Evolutionary conservation across 495 filamentous ascomycete genomes (phyloP), one percentile per base, ranked within the genome.

Genomic region (Penicillium waksmanii): DNA sequence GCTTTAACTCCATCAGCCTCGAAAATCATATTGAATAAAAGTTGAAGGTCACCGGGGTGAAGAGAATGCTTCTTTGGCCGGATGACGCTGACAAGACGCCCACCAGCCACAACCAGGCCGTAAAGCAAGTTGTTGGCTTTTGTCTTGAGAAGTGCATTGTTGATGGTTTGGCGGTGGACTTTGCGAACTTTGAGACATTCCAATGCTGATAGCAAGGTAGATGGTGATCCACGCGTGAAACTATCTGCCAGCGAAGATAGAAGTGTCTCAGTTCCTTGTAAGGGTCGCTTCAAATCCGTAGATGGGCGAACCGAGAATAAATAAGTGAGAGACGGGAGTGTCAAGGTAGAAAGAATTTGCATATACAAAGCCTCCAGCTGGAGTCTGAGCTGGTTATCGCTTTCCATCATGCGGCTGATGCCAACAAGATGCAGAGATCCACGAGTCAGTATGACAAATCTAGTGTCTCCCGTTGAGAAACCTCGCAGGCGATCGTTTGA

Each of bases 1-100:
- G 87, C 87, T 62, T 92, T 92, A 67, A 99, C 87, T 36, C 90
- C 89, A 44, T 89, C 88, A 3, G 94, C 91, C 70, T 96, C 93
- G 62, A 97, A 98, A n/a, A 99, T 85, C 96, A 99, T 98, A 66
- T 97, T 97, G 81, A 99, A 98, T 27, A 99, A 88, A 31, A 99
- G 85, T 62, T 97, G 94, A 19, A 99, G 82, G 63, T 99, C 96
- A 54, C 93, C 92, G 0, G 96, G 96, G 62, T 98, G 96, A 31
- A 99, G 83, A 1, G 92, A 96, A 75, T 99, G 95, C 56, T 94
- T 93, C 67, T 94, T 92, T 1, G 96, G 96, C 36, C 96, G 82
- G 43, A 97, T 86, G 35, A 99, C 96, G 67, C 90, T 95, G 50
- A 99, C 96, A 9, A 99, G 89, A 58, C 89, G 87, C 21, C 92